Percentiles rank a stretch among this genome's conserved stretches.
These are phyloP conservation scores for Leccinum obscurum DNA, from an alignment of 768 basidiomycete genomes.

Conservation along the genomic window DNA sequence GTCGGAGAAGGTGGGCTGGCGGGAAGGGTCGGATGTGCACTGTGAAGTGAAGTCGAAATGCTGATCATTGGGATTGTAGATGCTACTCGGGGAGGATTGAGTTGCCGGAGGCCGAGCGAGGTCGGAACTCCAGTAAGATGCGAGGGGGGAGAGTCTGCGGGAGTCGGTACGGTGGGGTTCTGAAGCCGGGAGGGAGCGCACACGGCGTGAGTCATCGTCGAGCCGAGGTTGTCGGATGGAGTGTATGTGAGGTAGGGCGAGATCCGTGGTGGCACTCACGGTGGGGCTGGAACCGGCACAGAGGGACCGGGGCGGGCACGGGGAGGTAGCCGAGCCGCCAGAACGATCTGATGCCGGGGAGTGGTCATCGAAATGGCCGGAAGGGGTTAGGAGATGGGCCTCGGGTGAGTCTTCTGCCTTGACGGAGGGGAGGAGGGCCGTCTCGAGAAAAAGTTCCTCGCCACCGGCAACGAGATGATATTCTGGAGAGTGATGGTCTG, in stretches of 20 bases:
- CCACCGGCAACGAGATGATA: slow-evolving; percentile 80
- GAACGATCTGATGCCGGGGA: slow-evolving; percentile 35
- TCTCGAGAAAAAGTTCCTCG: slow-evolving; percentile 64
- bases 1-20: slow-evolving; percentile 26
- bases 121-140: slow-evolving; percentile 32
- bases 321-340: slow-evolving; percentile 29
- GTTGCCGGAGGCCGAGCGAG: slow-evolving; percentile 26
- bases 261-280: slow-evolving; percentile 25
- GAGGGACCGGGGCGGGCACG: slow-evolving; percentile 27
- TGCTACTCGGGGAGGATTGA: slow-evolving; percentile 25
- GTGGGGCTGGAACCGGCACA: slow-evolving; percentile 27
- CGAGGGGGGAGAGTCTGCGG: slow-evolving; percentile 35
- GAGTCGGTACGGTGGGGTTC: slow-evolving; percentile 28
- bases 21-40: slow-evolving; percentile 26
- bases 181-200: slow-evolving; percentile 34
- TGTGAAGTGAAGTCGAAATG: slow-evolving; percentile 20
- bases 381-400: slow-evolving; percentile 40
- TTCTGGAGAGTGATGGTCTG: slow-evolving; percentile 40
- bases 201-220: slow-evolving; percentile 31
- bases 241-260: slow-evolving; percentile 25
- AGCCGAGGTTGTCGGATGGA: slow-evolving; percentile 20
- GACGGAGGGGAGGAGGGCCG: slow-evolving; percentile 46
- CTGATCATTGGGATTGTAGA: slow-evolving; percentile 27
- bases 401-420: slow-evolving; percentile 59
- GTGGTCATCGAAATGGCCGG: slow-evolving; percentile 33